Evolutionary conservation across 306 rosid genomes (phyloP), one percentile per base, ranked within the genome.

Genomic region (Prunus mume): DNA sequence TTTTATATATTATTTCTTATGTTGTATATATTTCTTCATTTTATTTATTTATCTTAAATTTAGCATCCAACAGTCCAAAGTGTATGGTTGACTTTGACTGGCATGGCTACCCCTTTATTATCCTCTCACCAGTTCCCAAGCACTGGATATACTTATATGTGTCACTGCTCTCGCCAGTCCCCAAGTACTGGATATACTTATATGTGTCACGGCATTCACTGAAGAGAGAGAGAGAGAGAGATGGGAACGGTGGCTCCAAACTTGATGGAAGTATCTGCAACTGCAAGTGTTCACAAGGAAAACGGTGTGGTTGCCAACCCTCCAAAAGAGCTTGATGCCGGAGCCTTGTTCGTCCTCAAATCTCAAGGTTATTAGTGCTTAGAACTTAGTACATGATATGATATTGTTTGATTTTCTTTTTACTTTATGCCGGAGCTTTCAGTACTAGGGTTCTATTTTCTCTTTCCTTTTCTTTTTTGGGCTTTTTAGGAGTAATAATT

Each of bases 261-360:
- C 73, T 63, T 82, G 70, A 68, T 75, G 73, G 86, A 85, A 68
- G 72, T 46, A 49, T 66, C 73, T 61, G 61, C 9, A 38, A 38
- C 30, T 19, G 61, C 12, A 18, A 58, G 70, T 82, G 87, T 38
- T 38, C 43, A 78, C 14, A 86, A 86, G 75, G 88, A 83, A 80
- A 83, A 77, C 54, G 84, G 87, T 20, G 78, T 71, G 68, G 79
- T 18, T 9, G 62, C 49, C 17, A 57, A 22, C 50, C 69, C 72
- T 83, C 20, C 82, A 0, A 61, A 73, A 32, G 84, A 86, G 76
- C 82, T 88, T 12, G 98, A 91, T 76, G 98, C 98, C 9, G 96
- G 97, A 57, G 91, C 90, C 75, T 64, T 88, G 58, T 91, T 93
- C 54, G 98, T 93, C 70, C 93, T 93, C 61, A 89, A 88, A 77